phyloP scores from a whole-genome alignment of 352 stramenopile genomes.

The Peronospora belbahrii region DNA sequence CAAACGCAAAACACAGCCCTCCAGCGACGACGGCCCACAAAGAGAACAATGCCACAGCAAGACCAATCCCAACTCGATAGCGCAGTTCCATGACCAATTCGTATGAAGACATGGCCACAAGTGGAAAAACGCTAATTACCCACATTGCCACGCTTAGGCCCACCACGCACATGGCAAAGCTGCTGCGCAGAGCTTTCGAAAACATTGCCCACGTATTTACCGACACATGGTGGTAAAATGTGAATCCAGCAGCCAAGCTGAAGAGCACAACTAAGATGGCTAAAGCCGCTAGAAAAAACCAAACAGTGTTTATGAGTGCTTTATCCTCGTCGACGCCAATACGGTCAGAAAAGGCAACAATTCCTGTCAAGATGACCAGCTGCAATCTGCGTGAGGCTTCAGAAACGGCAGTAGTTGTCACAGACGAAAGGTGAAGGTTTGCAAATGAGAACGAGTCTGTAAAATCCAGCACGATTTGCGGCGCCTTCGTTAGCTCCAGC shows the following conservation, averaged over 20 bases:
- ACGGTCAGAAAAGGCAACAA: conserved; percentile 61
- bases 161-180: conserved; percentile 44
- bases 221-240: conserved; percentile 19
- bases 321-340: conserved; percentile 52
- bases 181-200: conserved; percentile 19
- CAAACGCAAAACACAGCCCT: conserved; percentile 33
- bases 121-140: conserved; percentile 46
- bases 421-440: conserved; percentile 43
- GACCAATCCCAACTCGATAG: conserved; percentile 33
- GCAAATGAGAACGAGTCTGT: conserved; percentile 70
- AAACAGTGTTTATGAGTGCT: conserved; percentile 31
- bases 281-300: conserved; percentile 38
- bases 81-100: conserved; percentile 59
- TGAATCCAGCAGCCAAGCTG: conserved; percentile 15
- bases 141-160: conserved; percentile 45
- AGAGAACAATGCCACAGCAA: conserved; percentile 41
- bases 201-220: conserved; percentile 19
- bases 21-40: conserved; percentile 41
- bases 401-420: conserved; percentile 26
- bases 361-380: conserved; percentile 52
- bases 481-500: conserved; percentile 65
- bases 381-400: conserved; percentile 32
- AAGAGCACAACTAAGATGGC: conserved; percentile 36
- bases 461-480: conserved; percentile 66
- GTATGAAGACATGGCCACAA: conserved; percentile 48